Conservation (phyloP, 129 eudicot genomes). For the Mikania micrantha region DNA sequence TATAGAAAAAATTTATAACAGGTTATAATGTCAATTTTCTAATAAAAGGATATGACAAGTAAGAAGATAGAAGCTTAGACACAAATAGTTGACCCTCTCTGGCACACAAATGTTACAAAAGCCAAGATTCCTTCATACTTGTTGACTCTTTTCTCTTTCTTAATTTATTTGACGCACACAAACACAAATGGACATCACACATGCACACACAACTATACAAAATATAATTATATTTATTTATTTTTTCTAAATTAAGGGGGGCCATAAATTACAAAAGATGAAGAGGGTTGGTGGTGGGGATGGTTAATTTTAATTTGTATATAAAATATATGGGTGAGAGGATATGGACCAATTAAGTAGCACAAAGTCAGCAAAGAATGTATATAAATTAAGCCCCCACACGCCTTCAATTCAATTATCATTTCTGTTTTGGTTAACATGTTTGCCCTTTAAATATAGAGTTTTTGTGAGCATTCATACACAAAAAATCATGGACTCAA, state of each 20-base stretch:
- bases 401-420: constrained; percentile 17
- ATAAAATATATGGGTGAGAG: constrained; percentile 25
- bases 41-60: too few species aligned
- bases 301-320: too few species aligned
- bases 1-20: too few species aligned
- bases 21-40: too few species aligned
- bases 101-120: too few species aligned
- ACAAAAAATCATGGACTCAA: constrained; percentile 12
- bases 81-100: too few species aligned
- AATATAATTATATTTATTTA: neutral
- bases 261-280: constrained; percentile 2
- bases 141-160: neutral
- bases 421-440: constrained; percentile 6
- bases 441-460: constrained; percentile 17
- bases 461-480: constrained; percentile 3
- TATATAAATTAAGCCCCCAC: constrained; percentile 28
- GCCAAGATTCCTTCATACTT: constrained; percentile 12
- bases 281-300: constrained; percentile 22
- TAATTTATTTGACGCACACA: neutral
- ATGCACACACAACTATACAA: constrained; percentile 6
- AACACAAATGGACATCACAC: constrained; percentile 4
- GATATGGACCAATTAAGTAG: constrained; percentile 31
- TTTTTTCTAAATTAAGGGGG: too few species aligned
- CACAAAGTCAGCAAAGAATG: constrained; percentile 26
- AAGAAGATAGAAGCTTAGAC: too few species aligned